A percentile compares a stretch with the other conserved stretches of the same genome.
These are phyloP conservation scores for Ampelocalamus luodianensis DNA, from an alignment of 176 grass and related monocot genomes.

Conservation along the genomic window DNA sequence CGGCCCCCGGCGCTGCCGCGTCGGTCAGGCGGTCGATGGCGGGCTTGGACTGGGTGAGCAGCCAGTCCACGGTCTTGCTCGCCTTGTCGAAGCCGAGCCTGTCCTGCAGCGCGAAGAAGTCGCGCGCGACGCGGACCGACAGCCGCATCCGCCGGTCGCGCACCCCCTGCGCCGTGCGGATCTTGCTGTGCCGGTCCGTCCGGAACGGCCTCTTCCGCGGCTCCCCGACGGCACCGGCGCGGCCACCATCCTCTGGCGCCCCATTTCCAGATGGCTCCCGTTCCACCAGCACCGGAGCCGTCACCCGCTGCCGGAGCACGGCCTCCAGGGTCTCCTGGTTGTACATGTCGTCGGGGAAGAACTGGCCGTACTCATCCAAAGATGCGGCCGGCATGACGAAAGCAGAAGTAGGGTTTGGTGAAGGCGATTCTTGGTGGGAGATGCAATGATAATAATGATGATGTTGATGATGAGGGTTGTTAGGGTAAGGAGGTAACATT, in stretches of 20 bases:
- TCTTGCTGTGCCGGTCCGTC: constrained; percentile 93
- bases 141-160: constrained; percentile 88
- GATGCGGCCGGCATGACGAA: constrained; percentile 27
- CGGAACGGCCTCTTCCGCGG: constrained; percentile 53
- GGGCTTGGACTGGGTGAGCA: constrained; percentile 72
- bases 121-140: constrained; percentile 69
- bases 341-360: constrained; percentile 46
- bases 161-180: constrained; percentile 78
- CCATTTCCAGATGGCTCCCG: background rate
- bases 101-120: constrained; percentile 92
- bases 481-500: constrained; percentile 40
- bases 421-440: constrained; percentile 35
- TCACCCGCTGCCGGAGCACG: constrained; percentile 42
- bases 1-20: background rate
- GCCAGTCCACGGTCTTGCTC: constrained; percentile 85
- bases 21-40: constrained; percentile 61
- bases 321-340: constrained; percentile 49
- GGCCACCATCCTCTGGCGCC: background rate
- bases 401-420: constrained; percentile 43
- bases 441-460: constrained; percentile 37
- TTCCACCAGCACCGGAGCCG: background rate
- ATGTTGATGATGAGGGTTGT: background rate
- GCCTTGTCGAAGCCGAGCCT: constrained; percentile 84
- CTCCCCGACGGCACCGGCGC: background rate
- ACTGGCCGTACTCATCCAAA: constrained; percentile 38